phyloP scores from a whole-genome alignment of 1,284 basidiomycete species.

The Naganishia albida region DNA sequence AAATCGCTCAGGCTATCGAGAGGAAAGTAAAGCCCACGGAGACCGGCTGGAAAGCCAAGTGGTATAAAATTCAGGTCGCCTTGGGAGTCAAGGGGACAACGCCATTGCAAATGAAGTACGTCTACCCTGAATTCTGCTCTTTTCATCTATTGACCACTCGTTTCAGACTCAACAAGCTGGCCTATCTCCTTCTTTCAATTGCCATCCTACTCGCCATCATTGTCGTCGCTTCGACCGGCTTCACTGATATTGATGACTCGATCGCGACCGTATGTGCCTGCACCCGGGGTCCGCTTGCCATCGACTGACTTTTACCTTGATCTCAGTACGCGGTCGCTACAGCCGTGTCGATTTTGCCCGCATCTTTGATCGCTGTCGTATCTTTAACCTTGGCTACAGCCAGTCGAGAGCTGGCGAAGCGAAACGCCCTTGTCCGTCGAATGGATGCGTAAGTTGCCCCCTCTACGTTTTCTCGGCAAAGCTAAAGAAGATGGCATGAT shows the following conservation, averaged over 20 bases:
- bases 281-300: background rate
- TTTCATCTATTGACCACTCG: background rate
- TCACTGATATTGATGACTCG: conserved; percentile 54
- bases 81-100: conserved; percentile 59
- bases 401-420: conserved; percentile 53
- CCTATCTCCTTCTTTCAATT: conserved; percentile 62
- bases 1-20: conserved; percentile 60
- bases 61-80: conserved; percentile 51
- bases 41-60: conserved; percentile 49
- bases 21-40: conserved; percentile 50
- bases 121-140: background rate
- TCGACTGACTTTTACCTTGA: background rate
- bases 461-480: background rate
- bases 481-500: conserved; percentile 51
- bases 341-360: conserved; percentile 61
- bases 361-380: conserved; percentile 56
- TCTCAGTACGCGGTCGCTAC: conserved; percentile 57
- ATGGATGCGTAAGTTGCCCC: conserved; percentile 47
- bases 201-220: conserved; percentile 63
- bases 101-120: conserved; percentile 63
- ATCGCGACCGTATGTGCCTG: conserved; percentile 44
- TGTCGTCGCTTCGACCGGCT: conserved; percentile 62
- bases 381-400: conserved; percentile 54
- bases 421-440: conserved; percentile 58
- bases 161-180: conserved; percentile 59